Conservation (phyloP, 768 basidiomycete genomes). For the Russula sp. region DNA sequence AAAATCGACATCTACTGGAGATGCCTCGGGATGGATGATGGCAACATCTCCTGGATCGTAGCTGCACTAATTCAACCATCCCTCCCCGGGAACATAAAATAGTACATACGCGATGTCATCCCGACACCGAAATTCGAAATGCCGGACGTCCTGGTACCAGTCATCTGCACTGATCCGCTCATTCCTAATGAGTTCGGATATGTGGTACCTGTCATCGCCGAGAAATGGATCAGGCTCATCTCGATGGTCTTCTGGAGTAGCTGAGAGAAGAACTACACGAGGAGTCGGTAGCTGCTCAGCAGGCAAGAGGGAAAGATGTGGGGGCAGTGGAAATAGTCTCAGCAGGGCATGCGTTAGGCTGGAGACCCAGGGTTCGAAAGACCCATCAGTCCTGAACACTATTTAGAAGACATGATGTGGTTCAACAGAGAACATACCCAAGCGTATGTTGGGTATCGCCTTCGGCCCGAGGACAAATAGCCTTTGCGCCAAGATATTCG, state of each 20-base stretch:
- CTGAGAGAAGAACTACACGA: slow-evolving; percentile 29
- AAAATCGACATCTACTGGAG: slow-evolving; percentile 55
- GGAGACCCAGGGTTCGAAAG: slow-evolving; percentile 64
- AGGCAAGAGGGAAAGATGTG: slow-evolving; percentile 31
- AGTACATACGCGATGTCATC: slow-evolving; percentile 48
- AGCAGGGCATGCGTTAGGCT: slow-evolving; percentile 43
- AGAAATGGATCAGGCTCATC: slow-evolving; percentile 22
- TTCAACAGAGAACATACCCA: slow-evolving; percentile 41
- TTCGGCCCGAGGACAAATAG: slow-evolving; percentile 66
- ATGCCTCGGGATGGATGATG: slow-evolving; percentile 66
- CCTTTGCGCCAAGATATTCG: slow-evolving; percentile 56
- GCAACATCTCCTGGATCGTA: slow-evolving; percentile 80
- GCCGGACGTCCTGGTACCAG: slow-evolving; percentile 95
- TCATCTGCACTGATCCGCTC: slow-evolving; percentile 65
- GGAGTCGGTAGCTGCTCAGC: slow-evolving; percentile 31
- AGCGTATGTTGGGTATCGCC: slow-evolving; percentile 73
- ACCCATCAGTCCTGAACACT: slow-evolving; percentile 57
- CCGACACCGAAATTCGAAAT: slow-evolving; percentile 72
- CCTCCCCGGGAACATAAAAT: slow-evolving; percentile 3
- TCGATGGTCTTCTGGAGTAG: slow-evolving; percentile 9
- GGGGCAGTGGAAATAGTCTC: slow-evolving; percentile 46
- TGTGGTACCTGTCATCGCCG: slow-evolving; percentile 35
- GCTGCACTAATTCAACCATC: slow-evolving; percentile 35
- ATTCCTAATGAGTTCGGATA: slow-evolving; percentile 49
- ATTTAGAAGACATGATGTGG: background rate